Percentiles rank a stretch among this genome's conserved stretches.
Conservation (phyloP, 495 filamentous ascomycete genomes). For the Trichoderma reesei region DNA sequence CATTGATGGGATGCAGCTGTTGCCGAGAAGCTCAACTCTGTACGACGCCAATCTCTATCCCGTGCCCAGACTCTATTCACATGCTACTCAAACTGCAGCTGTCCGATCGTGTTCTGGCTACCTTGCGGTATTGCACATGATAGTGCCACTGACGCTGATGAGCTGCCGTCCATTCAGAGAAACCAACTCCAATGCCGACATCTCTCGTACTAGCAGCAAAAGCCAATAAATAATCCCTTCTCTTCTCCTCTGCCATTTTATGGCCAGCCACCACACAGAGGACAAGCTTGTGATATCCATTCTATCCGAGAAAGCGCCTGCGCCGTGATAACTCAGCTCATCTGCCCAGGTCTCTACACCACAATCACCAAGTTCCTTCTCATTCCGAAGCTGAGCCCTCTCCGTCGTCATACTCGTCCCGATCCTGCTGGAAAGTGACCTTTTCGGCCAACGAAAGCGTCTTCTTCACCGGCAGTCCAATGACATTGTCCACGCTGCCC, state of each 20-base stretch:
- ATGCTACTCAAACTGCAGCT: neutral
- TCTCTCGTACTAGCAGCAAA: too few species aligned
- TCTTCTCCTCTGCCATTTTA: too few species aligned
- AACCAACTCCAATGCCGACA: too few species aligned
- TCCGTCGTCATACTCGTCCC: constrained; percentile 27
- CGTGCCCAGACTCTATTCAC: neutral
- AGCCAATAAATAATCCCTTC: too few species aligned
- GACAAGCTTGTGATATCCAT: neutral
- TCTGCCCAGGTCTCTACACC: neutral
- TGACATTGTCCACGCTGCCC: constrained; percentile 86
- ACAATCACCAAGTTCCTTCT: neutral
- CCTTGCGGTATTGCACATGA: too few species aligned
- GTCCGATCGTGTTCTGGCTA: too few species aligned
- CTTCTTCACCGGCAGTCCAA: constrained; percentile 80
- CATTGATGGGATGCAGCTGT: too few species aligned
- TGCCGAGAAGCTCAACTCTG: too few species aligned
- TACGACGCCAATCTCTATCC: neutral
- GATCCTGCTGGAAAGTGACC: constrained; percentile 49
- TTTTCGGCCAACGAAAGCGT: constrained; percentile 79
- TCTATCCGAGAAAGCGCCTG: neutral
- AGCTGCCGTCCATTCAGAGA: too few species aligned
- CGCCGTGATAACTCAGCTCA: neutral
- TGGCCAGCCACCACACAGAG: neutral
- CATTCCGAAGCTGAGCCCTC: constrained; percentile 18
- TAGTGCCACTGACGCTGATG: too few species aligned